Percentiles rank a stretch among this genome's conserved stretches.
phyloP scores from a whole-genome alignment of 1,139 yeast species.

The Kodamaea plutei region DNA sequence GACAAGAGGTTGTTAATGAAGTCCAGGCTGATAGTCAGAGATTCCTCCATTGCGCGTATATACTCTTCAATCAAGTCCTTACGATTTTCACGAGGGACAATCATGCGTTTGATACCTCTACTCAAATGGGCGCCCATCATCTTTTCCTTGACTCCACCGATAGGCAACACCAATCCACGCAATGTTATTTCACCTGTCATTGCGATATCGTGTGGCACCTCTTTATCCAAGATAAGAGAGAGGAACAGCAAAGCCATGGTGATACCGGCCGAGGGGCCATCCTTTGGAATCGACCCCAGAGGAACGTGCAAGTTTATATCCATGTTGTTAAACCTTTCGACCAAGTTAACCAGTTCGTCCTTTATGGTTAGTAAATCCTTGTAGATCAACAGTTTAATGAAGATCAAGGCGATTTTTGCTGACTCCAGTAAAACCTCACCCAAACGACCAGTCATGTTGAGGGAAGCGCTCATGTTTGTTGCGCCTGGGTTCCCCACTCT shows the following conservation, averaged over 20 bases:
- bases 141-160: conserved; percentile 87
- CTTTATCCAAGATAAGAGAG: conserved; percentile 63
- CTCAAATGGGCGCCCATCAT: conserved; percentile 79
- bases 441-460: conserved; percentile 74
- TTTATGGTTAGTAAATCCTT: conserved; percentile 29
- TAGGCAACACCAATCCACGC: conserved; percentile 80
- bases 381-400: conserved; percentile 59
- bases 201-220: conserved; percentile 68
- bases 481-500: conserved; percentile 17
- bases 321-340: conserved; percentile 45
- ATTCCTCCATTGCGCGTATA: conserved; percentile 34
- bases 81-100: conserved; percentile 68
- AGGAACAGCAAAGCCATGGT: conserved; percentile 82
- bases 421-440: conserved; percentile 84
- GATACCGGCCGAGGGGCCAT: conserved; percentile 92
- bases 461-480: conserved; percentile 37
- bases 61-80: conserved; percentile 65
- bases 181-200: conserved; percentile 94
- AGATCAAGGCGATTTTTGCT: conserved; percentile 72
- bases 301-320: conserved; percentile 87
- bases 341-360: conserved; percentile 24
- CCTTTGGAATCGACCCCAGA: conserved; percentile 82
- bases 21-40: conserved; percentile 14
- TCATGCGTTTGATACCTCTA: conserved; percentile 55
- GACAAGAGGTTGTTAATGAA: conserved; percentile 32